phyloP scores from a whole-genome alignment of 2,329 filamentous ascomycete species.

The Aspergillus spinulosporus region DNA sequence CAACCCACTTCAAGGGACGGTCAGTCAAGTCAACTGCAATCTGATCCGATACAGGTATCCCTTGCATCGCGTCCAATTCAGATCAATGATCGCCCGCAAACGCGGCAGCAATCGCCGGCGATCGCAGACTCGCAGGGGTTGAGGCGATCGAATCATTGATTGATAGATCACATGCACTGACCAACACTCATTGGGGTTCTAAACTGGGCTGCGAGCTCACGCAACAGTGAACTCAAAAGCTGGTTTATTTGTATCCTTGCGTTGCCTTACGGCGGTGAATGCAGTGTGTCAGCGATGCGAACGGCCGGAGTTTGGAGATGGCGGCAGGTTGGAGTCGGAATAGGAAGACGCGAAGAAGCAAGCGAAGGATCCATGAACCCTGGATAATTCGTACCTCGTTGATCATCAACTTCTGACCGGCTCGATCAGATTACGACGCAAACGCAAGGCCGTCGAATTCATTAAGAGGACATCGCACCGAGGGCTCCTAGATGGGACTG shows the following conservation, averaged over 20 bases:
- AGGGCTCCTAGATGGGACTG: too few species aligned
- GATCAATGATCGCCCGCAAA: slow-evolving; percentile 1
- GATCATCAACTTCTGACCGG: not conserved
- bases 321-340: too few species aligned
- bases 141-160: not conserved
- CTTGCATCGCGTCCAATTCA: not conserved
- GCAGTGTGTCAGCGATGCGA: too few species aligned
- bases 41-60: not conserved
- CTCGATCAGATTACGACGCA: not conserved
- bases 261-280: not conserved
- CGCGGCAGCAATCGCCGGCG: slow-evolving; percentile 5
- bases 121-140: slow-evolving; percentile 9
- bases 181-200: slow-evolving; percentile 1
- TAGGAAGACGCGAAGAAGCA: too few species aligned
- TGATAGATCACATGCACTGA: slow-evolving; percentile 14
- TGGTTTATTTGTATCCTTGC: not conserved
- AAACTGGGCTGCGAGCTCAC: not conserved
- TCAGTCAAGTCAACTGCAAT: not conserved
- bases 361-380: not conserved
- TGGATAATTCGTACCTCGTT: not conserved
- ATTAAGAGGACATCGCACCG: not conserved
- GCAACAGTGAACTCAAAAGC: not conserved
- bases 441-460: not conserved
- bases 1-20: not conserved
- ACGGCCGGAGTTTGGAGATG: too few species aligned